Evolutionary conservation across 805 yeast genomes (phyloP).

Genomic region (Sungouiella blattae): DNA sequence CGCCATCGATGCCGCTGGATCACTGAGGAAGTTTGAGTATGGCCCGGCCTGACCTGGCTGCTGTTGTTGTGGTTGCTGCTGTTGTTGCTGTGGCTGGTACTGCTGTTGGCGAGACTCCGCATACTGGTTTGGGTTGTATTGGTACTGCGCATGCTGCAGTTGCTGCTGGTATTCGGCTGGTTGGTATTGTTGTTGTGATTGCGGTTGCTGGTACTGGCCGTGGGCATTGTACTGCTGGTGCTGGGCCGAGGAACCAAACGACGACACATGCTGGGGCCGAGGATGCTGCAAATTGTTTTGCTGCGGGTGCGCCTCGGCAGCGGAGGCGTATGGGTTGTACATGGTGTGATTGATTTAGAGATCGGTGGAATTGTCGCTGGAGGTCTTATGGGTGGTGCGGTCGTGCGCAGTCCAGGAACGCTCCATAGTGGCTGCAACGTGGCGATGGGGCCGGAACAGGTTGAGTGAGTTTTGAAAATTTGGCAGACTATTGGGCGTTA

Average conservation of each 20-base stretch:
- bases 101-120: conserved; percentile 28
- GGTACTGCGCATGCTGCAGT: conserved; percentile 29
- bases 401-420: no score
- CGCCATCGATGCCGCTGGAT: conserved; percentile 81
- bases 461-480: no score
- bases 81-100: conserved; percentile 28
- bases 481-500: no score
- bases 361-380: background rate
- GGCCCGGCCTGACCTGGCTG: conserved; percentile 16
- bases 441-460: no score
- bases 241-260: background rate
- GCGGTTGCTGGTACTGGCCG: conserved; percentile 17
- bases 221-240: conserved; percentile 32
- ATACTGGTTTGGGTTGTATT: conserved; percentile 12
- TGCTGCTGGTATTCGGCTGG: conserved; percentile 19
- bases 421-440: no score
- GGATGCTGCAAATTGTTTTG: conserved; percentile 17
- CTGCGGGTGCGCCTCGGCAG: conserved; percentile 13
- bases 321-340: conserved; percentile 40
- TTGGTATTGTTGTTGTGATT: conserved; percentile 9
- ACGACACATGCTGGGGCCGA: conserved; percentile 15
- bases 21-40: conserved; percentile 53
- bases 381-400: no score
- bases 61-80: conserved; percentile 22
- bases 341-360: conserved; percentile 17